Evolutionary conservation across 257 asterid species (phyloP), one percentile per base, ranked within the genome.

Genomic region (Salvia hispanica): DNA sequence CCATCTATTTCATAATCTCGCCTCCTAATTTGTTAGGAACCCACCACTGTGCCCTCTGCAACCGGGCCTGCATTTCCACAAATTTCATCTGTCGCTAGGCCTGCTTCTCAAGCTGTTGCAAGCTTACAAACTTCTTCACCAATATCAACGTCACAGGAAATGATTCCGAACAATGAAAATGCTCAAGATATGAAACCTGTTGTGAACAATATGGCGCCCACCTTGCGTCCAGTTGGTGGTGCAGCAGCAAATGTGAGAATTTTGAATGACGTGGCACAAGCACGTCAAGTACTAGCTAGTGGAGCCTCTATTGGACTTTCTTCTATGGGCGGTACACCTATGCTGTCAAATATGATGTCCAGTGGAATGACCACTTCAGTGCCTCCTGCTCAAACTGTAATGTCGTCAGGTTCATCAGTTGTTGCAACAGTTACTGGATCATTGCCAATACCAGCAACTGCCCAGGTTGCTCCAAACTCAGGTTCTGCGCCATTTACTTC

Each of bases 231-330:
- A 53, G 79, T 45, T 69, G 83, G 85, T 40, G 81, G 82, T 36
- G 88, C 99, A 10, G 91, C 99, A 37, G 96, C 94, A 58, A 93
- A 87, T 65, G 91, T 85, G 80, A 87, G 88, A 74, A 88, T 94
- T 55, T 75, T 94, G 79, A 94, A 94, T 60, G 92, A 83, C 73
- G 92, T 86, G 64, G 97, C 95, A 62, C 97, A 86, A 79, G 92
- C 92, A 63, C 85, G 95, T 67, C 97, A 85, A 70, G 96, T 84
- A 61, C 82, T 91, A 45, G 87, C 90, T 31, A 91, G 85, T 55
- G 92, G 89, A 71, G 79, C 96, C 60, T 86, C 96, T 67, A 85
- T 85, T 13, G 96, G 96, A 15, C 71, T 79, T 69, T 75, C 84
- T 60, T 84, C 92, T 54, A 86, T 83, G 83, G 91, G 91, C 33